These are phyloP conservation scores for Amanita rubescens DNA, from an alignment of 768 basidiomycete genomes.

Conservation along the genomic window DNA sequence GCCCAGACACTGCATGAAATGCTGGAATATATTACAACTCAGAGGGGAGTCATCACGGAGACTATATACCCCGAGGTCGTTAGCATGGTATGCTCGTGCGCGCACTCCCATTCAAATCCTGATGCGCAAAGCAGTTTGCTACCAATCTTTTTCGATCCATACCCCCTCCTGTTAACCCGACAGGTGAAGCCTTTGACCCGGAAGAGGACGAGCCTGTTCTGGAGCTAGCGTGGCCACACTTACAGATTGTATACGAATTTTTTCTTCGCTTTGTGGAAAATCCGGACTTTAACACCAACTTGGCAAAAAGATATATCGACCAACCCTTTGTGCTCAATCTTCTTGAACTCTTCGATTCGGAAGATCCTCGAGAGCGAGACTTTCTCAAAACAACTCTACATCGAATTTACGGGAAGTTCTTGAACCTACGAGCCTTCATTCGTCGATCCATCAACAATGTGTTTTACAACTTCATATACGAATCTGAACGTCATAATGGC, in stretches of 20 bases:
- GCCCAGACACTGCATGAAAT: constrained; percentile 96
- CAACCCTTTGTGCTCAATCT: constrained; percentile 93
- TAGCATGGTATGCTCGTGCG: constrained; percentile 68
- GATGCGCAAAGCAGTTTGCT: constrained; percentile 62
- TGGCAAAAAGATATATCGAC: constrained; percentile 97
- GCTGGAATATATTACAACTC: constrained; percentile 98
- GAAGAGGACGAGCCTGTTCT: constrained; percentile 99
- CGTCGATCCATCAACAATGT: constrained; percentile 99
- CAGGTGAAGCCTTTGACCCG: constrained; percentile 97
- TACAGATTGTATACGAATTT: constrained; percentile 99
- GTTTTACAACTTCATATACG: constrained; percentile 98
- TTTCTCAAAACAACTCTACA: constrained; percentile 99
- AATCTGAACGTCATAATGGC: constrained; percentile 97
- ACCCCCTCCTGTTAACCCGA: constrained; percentile 98
- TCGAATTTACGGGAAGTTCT: constrained; percentile 98
- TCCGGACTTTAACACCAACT: constrained; percentile 95
- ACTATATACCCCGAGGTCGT: constrained; percentile 98
- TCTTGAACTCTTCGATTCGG: constrained; percentile 96
- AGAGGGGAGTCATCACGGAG: constrained; percentile 94
- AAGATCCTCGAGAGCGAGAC: constrained; percentile 97
- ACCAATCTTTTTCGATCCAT: constrained; percentile 99
- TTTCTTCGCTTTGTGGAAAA: constrained; percentile 98
- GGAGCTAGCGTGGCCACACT: constrained; percentile 98
- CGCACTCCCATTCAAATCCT: constrained; percentile 7
- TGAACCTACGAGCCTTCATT: constrained; percentile 97